Conservation (phyloP, 345 rosid species). For the Salix suchowensis region DNA sequence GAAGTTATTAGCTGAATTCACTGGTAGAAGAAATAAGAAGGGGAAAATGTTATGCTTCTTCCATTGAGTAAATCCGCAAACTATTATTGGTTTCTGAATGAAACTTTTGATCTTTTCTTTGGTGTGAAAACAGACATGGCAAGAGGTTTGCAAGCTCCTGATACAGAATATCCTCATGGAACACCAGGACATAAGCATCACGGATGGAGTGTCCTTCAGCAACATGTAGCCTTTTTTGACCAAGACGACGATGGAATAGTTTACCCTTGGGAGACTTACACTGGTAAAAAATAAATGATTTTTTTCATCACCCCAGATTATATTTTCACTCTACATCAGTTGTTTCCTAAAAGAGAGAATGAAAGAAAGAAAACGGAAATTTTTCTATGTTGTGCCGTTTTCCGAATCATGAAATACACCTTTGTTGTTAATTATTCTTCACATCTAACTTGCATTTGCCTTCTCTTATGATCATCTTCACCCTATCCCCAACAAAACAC, state of each 20-base stretch:
- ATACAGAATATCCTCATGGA: conserved; percentile 58
- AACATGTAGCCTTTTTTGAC: conserved; percentile 85
- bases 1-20: not conserved
- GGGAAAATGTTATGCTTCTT: not conserved
- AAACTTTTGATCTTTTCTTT: not conserved
- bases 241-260: conserved; percentile 70
- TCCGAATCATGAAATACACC: not conserved
- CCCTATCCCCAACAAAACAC: not conserved
- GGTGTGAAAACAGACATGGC: conserved; percentile 49
- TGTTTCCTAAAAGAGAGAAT: not conserved
- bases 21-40: too few species aligned
- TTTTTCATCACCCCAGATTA: not conserved
- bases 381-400: not conserved
- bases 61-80: not conserved
- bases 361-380: not conserved
- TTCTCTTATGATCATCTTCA: not conserved
- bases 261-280: conserved; percentile 95
- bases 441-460: not conserved
- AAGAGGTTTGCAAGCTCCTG: conserved; percentile 72
- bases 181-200: conserved; percentile 49
- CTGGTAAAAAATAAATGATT: conserved; percentile 33
- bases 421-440: not conserved
- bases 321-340: not conserved
- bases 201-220: conserved; percentile 71
- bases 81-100: not conserved